Conservation (phyloP, 768 basidiomycete species). For the Artomyces pyxidatus region DNA sequence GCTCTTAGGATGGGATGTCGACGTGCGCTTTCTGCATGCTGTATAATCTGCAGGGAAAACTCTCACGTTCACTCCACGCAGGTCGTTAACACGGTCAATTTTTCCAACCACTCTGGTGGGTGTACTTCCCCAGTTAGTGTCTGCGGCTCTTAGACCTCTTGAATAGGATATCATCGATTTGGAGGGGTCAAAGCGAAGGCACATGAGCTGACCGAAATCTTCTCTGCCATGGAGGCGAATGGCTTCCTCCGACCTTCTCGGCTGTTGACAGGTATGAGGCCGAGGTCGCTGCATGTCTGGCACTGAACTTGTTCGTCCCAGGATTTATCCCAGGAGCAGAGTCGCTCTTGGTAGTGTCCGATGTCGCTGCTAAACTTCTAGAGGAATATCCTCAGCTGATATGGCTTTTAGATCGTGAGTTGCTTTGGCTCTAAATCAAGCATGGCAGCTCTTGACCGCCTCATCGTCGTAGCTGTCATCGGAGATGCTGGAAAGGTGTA, state of each 20-base stretch:
- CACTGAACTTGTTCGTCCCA: conserved; percentile 18
- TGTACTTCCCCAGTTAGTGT: background rate
- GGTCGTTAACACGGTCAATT: conserved; percentile 90
- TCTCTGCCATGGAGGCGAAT: conserved; percentile 65
- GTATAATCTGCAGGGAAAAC: too few species aligned
- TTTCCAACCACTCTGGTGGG: conserved; percentile 87
- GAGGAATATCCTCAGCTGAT: conserved; percentile 49
- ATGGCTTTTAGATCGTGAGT: conserved; percentile 90
- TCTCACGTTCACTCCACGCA: too few species aligned
- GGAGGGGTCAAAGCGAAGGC: conserved; percentile 77
- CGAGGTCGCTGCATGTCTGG: background rate
- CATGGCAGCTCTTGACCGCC: background rate
- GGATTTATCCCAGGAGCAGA: conserved; percentile 88
- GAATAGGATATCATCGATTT: conserved; percentile 72
- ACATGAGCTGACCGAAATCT: conserved; percentile 67
- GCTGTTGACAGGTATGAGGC: conserved; percentile 66
- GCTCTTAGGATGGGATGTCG: conserved; percentile 91
- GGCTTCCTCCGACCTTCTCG: conserved; percentile 65
- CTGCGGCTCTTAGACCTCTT: background rate
- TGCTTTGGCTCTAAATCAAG: background rate
- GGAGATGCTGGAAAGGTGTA: conserved; percentile 89
- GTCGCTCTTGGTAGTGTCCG: conserved; percentile 57
- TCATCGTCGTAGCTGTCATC: conserved; percentile 66
- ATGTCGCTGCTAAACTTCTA: conserved; percentile 55
- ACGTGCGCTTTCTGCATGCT: conserved; percentile 61